Evolutionary conservation across 768 basidiomycete species (phyloP).

Genomic region (Candolleomyces aberdarensis): DNA sequence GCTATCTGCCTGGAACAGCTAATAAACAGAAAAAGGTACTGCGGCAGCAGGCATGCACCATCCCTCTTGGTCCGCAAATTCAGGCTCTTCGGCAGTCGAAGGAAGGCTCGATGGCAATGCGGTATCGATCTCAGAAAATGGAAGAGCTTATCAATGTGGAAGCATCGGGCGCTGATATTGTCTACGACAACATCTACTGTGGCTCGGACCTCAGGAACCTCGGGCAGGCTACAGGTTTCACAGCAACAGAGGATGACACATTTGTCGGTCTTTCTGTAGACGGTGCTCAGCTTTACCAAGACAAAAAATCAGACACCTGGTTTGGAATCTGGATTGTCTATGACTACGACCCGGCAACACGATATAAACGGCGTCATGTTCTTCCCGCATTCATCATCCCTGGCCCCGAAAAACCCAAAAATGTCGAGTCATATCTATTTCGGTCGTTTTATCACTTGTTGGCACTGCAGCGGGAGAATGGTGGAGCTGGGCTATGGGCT

Average conservation of each 20-base stretch:
- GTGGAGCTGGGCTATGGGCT: constrained; percentile 20
- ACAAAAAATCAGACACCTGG: constrained; percentile 30
- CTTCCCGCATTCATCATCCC: constrained; percentile 20
- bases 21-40: constrained; percentile 1
- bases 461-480: constrained; percentile 23
- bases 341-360: constrained; percentile 19
- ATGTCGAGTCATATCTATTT: constrained; percentile 32
- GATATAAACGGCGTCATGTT: constrained; percentile 24
- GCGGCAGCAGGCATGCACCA: constrained; percentile 21
- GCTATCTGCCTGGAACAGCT: neutral
- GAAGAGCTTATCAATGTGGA: constrained; percentile 8
- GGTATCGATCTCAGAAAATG: constrained; percentile 11
- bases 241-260: constrained; percentile 17
- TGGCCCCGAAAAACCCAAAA: constrained; percentile 29
- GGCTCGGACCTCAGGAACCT: constrained; percentile 23
- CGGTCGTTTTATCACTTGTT: constrained; percentile 30
- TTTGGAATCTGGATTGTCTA: constrained; percentile 26
- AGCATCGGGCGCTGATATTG: neutral
- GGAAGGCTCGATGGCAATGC: constrained; percentile 14
- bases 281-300: constrained; percentile 36
- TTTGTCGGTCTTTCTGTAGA: constrained; percentile 32
- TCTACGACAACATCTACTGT: constrained; percentile 21
- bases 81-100: constrained; percentile 24
- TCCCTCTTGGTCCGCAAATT: constrained; percentile 33
- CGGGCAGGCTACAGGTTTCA: constrained; percentile 16